These are phyloP conservation scores for Halophytophthora batemanensis DNA, from an alignment of 352 stramenopile species.

Conservation along the genomic window DNA sequence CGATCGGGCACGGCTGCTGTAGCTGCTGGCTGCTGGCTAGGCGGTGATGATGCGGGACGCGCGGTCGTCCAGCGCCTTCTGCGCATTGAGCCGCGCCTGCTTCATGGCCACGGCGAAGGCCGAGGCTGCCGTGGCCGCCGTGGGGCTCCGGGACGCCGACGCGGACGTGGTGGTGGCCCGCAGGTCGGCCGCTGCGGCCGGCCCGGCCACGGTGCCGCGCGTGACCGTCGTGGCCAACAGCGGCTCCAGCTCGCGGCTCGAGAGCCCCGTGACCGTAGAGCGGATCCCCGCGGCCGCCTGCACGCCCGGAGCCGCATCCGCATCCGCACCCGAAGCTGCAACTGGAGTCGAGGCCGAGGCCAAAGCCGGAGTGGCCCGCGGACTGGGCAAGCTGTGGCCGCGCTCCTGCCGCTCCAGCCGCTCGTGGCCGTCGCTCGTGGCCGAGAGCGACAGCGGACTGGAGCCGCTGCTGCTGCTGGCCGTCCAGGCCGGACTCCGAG, in stretches of 20 bases:
- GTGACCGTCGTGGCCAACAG: conserved; percentile 9
- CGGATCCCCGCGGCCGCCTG: no score
- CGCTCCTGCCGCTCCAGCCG: no score
- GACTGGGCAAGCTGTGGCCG: no score
- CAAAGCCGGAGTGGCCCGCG: no score
- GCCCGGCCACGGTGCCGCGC: conserved; percentile 14
- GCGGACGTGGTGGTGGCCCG: conserved; percentile 18
- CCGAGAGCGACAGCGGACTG: conserved; percentile 23
- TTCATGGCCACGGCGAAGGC: conserved; percentile 81
- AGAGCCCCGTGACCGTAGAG: no score
- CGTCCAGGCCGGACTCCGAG: conserved; percentile 28
- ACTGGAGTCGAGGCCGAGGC: no score
- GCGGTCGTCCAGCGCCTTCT: conserved; percentile 56
- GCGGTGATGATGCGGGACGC: conserved; percentile 31
- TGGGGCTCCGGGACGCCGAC: conserved; percentile 32
- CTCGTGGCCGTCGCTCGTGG: no score
- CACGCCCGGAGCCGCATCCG: no score
- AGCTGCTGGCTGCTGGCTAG: conserved; percentile 15
- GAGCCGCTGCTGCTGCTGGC: conserved; percentile 33
- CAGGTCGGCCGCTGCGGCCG: conserved; percentile 18
- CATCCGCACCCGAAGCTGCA: no score
- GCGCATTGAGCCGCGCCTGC: conserved; percentile 65
- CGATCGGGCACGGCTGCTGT: conserved; percentile 23
- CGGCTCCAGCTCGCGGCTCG: no score
- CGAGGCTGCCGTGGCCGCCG: conserved; percentile 47